A percentile compares a stretch with the other conserved stretches of the same genome.
Evolutionary conservation across 768 basidiomycete genomes (phyloP).

Genomic region (Termitomyces eurrhizus): DNA sequence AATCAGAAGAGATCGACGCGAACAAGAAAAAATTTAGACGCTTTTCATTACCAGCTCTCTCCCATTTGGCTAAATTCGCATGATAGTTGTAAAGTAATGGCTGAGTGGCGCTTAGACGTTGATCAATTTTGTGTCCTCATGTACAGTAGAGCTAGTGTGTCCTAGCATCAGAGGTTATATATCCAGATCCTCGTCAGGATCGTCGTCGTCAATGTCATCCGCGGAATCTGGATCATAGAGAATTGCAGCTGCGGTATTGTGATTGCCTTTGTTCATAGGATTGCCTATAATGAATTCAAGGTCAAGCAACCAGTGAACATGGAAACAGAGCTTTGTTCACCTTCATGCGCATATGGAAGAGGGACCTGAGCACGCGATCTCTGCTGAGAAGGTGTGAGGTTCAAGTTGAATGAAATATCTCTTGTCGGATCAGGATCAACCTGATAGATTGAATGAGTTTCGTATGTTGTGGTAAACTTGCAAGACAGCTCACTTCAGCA

Average conservation of each 20-base stretch:
- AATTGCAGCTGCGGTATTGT: conserved; percentile 44
- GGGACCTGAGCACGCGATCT: conserved; percentile 78
- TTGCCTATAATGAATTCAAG: conserved; percentile 26
- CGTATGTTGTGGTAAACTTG: background rate
- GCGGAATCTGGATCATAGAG: conserved; percentile 91
- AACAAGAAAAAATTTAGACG: conserved; percentile 21
- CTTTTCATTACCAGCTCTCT: conserved; percentile 30
- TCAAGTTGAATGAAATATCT: conserved; percentile 83
- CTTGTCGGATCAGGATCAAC: conserved; percentile 56
- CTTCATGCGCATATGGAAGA: conserved; percentile 88
- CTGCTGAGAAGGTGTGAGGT: conserved; percentile 78
- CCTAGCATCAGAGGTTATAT: conserved; percentile 40
- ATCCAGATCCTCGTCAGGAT: conserved; percentile 93
- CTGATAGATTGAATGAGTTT: conserved; percentile 14
- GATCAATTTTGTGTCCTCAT: background rate
- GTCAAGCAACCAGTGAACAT: background rate
- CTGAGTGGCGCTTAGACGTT: background rate
- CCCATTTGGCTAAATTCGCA: conserved; percentile 18
- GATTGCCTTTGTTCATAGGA: conserved; percentile 19
- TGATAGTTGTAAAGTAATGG: background rate
- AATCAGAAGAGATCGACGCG: background rate
- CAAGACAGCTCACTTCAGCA: conserved; percentile 26
- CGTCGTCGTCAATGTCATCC: conserved; percentile 93
- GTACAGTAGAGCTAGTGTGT: background rate
- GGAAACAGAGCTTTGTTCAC: conserved; percentile 28